Evolutionary conservation across 805 yeast species (phyloP), one percentile per base, ranked within the genome.

Genomic region (Metschnikowia similis): DNA sequence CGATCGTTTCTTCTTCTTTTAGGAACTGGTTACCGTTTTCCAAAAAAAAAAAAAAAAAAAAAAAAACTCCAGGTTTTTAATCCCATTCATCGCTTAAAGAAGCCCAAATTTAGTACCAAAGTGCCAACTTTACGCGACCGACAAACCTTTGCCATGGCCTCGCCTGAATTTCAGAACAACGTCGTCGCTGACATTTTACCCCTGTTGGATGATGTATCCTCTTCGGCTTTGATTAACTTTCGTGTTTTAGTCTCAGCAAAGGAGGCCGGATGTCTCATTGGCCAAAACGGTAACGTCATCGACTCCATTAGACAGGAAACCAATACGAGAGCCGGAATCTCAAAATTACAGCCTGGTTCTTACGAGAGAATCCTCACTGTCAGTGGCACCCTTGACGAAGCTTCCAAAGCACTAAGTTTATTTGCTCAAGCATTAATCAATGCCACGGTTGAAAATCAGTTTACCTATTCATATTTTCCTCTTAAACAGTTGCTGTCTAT

Each of bases 231-330:
- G 41, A 70, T 72, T 48, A 71, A 66, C 57, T 67, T 62, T 58
- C 56, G 90, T 51, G 79, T 89, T 1, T 75, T 90, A 29, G 86
- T 90, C 16, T 83, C 94, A 2, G 80, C 90, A 48, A 86, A 85
- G 62, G 97, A 90, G 66, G 91, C 96, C 10, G 96, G 96, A 14
- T 87, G 89, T 53, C 81, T 90, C 54, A 90, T 90, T 58, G 97
- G 97, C 48, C 86, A 86, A 56, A 85, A 81, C 56, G 97, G 97
- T 41, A 74, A 77, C 45, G 85, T 85, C 48, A 89, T 90, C 52
- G 86, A 90, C 48, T 76, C 79, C 34, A 81, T 90, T 42, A 77
- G 96, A 56, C 89, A 81, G 45, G 79, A 79, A 51, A 87, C 92
- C 30, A 78, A 79, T 49, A 89, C 90, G 51, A 87, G 85, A 63